phyloP scores from a whole-genome alignment of 306 rosid species.

The Quercus robur region DNA sequence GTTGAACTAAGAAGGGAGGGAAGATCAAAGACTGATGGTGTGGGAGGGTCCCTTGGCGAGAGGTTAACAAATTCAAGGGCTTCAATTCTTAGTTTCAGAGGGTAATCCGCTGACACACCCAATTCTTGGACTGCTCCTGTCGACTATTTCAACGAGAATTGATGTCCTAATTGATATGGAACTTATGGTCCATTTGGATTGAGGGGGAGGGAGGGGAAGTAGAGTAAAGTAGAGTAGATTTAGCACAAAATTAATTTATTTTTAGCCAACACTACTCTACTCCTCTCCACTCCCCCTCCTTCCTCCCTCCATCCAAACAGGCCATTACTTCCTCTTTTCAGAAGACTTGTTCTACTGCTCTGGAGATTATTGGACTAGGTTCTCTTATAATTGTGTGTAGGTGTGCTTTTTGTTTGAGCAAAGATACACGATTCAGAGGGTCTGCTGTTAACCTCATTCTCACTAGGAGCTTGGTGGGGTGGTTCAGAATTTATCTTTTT shows the following conservation, averaged over 20 bases:
- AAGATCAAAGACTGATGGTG: neutral
- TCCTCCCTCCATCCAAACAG: too few relatives aligned
- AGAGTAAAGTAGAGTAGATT: neutral
- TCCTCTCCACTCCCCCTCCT: too few relatives aligned
- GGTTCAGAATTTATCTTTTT: neutral
- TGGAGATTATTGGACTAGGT: constrained; percentile 6
- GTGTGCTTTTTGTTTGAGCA: neutral
- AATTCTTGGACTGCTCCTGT: constrained; percentile 21
- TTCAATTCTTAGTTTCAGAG: constrained; percentile 13
- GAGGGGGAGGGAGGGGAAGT: too few relatives aligned
- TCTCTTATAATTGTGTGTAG: constrained; percentile 1
- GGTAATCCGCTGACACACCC: constrained; percentile 26
- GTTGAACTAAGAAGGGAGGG: neutral
- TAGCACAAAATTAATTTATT: neutral
- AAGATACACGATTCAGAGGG: neutral
- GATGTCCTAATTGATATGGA: constrained; percentile 18
- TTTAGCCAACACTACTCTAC: too few relatives aligned
- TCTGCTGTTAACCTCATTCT: neutral
- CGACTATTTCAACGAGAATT: constrained; percentile 14
- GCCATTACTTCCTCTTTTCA: constrained; percentile 10
- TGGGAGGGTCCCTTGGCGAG: neutral
- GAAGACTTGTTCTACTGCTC: neutral
- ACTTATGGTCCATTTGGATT: neutral
- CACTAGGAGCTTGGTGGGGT: neutral
- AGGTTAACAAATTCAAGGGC: constrained; percentile 16